Percentiles rank a stretch among this genome's conserved stretches.
Conservation (phyloP, 2,329 filamentous ascomycete species). For the Pseudopyrenochaeta lycopersici region DNA sequence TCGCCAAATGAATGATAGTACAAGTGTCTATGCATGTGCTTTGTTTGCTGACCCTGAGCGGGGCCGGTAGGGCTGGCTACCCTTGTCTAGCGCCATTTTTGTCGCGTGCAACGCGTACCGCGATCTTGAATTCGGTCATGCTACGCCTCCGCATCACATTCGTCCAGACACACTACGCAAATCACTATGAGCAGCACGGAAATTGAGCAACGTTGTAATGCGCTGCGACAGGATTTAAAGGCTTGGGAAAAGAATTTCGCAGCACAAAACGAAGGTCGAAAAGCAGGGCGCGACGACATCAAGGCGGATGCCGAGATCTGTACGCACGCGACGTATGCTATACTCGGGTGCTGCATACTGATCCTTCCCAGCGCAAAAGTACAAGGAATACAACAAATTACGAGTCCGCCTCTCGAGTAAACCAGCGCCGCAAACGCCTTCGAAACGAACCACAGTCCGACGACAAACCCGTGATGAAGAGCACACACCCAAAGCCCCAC, state of each 20-base stretch:
- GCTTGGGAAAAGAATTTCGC: slow-evolving; percentile 77
- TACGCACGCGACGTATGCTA: slow-evolving; percentile 50
- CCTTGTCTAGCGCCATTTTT: slow-evolving; percentile 23
- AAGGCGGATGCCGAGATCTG: slow-evolving; percentile 76
- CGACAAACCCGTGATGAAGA: slow-evolving; percentile 28
- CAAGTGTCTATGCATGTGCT: background rate
- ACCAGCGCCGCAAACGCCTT: slow-evolving; percentile 41
- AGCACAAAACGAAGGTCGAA: slow-evolving; percentile 68
- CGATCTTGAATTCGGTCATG: slow-evolving; percentile 32
- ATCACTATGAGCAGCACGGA: slow-evolving; percentile 39
- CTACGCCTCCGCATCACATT: slow-evolving; percentile 21
- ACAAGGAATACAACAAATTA: slow-evolving; percentile 77
- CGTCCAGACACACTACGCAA: slow-evolving; percentile 14
- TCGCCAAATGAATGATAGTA: slow-evolving; percentile 24
- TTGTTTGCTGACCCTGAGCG: slow-evolving; percentile 6
- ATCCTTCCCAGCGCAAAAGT: slow-evolving; percentile 68
- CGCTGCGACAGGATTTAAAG: slow-evolving; percentile 79
- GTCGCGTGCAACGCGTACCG: slow-evolving; percentile 43
- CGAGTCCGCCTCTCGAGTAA: slow-evolving; percentile 51
- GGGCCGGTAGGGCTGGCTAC: slow-evolving; percentile 29
- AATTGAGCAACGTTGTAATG: slow-evolving; percentile 77
- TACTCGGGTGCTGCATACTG: slow-evolving; percentile 7
- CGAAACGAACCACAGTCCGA: slow-evolving; percentile 36
- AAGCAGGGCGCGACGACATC: slow-evolving; percentile 78
- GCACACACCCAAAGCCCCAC: slow-evolving; percentile 36